A percentile compares a stretch with the other conserved stretches of the same genome.
Conservation (phyloP, 306 rosid species). For the Lathyrus tuberosus region DNA sequence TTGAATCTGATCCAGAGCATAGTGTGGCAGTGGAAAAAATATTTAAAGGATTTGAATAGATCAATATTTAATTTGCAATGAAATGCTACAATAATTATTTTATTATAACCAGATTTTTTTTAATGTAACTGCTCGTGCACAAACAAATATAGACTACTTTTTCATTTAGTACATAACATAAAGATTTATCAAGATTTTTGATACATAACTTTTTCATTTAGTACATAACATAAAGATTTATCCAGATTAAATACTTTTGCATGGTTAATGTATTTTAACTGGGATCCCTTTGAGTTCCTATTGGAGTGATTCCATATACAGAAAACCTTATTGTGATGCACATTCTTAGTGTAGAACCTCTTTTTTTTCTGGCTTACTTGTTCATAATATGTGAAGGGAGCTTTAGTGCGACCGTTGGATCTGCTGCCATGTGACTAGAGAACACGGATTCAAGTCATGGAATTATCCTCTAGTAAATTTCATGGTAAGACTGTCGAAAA, state of each 20-base stretch:
- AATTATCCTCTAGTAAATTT: neutral
- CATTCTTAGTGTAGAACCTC: slow-evolving; percentile 7
- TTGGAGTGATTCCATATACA: slow-evolving; percentile 24
- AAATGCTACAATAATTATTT: slow-evolving; percentile 7
- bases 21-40: slow-evolving; percentile 2
- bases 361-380: neutral
- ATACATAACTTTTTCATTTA: neutral
- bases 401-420: neutral
- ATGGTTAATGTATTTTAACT: slow-evolving; percentile 8
- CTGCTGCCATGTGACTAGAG: neutral
- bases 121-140: slow-evolving; percentile 22
- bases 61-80: neutral
- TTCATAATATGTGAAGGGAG: slow-evolving; percentile 9
- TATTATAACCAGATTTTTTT: slow-evolving; percentile 6
- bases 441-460: neutral
- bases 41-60: neutral
- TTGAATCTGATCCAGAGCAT: slow-evolving; percentile 25
- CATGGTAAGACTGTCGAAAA: neutral
- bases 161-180: neutral
- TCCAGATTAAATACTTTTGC: slow-evolving; percentile 10
- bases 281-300: slow-evolving; percentile 5
- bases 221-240: neutral
- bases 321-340: slow-evolving; percentile 14
- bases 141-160: slow-evolving; percentile 19
- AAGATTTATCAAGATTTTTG: neutral